These are phyloP conservation scores for Gracilaria caudata DNA, from an alignment of 23 red algal genomes.

Conservation along the genomic window DNA sequence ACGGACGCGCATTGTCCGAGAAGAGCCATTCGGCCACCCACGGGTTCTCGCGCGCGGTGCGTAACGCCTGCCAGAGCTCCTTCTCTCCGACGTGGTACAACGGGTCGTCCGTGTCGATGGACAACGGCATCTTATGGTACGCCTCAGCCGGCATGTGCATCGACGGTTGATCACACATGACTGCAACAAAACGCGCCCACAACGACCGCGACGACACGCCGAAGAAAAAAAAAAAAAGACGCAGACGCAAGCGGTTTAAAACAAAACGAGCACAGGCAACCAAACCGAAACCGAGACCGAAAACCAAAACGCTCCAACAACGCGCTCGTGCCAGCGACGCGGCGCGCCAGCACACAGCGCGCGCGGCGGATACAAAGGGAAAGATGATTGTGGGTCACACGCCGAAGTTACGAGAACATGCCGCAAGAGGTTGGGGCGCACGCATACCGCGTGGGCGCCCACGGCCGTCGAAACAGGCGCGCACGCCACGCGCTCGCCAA, in stretches of 20 bases:
- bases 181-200: neutral
- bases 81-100: conserved; percentile 47
- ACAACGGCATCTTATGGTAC: conserved; percentile 45
- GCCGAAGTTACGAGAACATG: no score
- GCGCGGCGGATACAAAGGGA: no score
- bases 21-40: conserved; percentile 76
- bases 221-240: neutral
- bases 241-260: no score
- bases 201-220: no score
- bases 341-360: neutral
- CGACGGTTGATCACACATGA: conserved; percentile 43
- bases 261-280: no score
- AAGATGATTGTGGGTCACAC: no score
- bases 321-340: neutral
- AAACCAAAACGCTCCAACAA: no score
- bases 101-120: conserved; percentile 47
- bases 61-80: conserved; percentile 38
- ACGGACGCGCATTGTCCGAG: conserved; percentile 29
- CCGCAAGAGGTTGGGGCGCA: no score
- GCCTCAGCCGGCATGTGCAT: conserved; percentile 21
- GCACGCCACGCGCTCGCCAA: neutral
- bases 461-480: neutral
- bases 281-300: no score
- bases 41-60: conserved; percentile 22
- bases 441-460: no score